Evolutionary conservation across 208 protist species (phyloP).

Genomic region (Ichthyophonus hoferi): DNA sequence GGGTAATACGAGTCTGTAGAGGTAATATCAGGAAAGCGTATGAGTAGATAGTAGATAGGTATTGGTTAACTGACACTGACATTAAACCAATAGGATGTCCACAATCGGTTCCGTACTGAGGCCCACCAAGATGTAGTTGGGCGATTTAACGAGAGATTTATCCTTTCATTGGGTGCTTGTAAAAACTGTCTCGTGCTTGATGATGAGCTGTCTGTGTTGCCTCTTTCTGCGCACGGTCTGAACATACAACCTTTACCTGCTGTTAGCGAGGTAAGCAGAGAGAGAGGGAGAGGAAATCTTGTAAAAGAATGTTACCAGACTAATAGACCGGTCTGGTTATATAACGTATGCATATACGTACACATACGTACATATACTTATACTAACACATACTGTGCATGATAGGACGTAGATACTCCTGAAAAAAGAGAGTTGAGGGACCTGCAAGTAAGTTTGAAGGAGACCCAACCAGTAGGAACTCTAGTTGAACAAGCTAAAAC

Average conservation of each 20-base stretch:
- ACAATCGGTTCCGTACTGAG: conserved; percentile 75
- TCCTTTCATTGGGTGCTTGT: conserved; percentile 91
- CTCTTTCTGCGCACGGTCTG: conserved; percentile 75
- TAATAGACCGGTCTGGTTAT: no score
- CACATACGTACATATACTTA: not conserved
- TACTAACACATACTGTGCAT: not conserved
- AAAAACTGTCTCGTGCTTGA: conserved; percentile 81
- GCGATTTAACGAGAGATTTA: conserved; percentile 98
- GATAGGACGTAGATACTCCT: not conserved
- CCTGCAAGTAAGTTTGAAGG: conserved; percentile 60
- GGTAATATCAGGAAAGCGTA: no score
- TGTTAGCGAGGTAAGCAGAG: not conserved
- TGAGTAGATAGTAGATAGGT: no score
- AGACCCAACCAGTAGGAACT: conserved; percentile 72
- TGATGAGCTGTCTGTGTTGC: conserved; percentile 96
- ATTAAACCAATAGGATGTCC: conserved; percentile 89
- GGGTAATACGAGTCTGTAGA: no score
- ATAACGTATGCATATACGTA: not conserved
- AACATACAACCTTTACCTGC: conserved; percentile 41
- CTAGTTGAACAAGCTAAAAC: conserved; percentile 68
- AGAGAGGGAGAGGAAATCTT: not conserved
- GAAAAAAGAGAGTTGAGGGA: conserved; percentile 55
- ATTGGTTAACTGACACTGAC: no score
- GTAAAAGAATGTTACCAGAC: not conserved
- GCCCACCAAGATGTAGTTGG: conserved; percentile 76